Evolutionary conservation across 805 yeast species (phyloP).

Genomic region (Metschnikowia lunata): DNA sequence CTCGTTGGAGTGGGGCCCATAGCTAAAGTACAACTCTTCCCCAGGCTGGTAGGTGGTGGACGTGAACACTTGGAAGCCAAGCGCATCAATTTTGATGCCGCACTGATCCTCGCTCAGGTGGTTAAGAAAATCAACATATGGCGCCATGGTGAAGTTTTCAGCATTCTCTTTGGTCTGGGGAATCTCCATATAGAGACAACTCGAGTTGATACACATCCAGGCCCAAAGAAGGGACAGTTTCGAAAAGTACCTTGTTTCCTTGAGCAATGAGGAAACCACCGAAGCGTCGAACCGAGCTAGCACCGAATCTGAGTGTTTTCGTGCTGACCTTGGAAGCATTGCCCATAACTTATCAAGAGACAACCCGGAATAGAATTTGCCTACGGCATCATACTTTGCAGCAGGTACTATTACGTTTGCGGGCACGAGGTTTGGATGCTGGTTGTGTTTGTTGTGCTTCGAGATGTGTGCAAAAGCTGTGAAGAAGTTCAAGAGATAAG

Average conservation of each 20-base stretch:
- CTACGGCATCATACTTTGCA: conserved; percentile 20
- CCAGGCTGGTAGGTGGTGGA: conserved; percentile 23
- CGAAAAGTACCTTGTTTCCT: conserved; percentile 12
- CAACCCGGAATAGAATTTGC: conserved; percentile 30
- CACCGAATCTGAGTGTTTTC: conserved; percentile 39
- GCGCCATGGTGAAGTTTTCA: conserved; percentile 86
- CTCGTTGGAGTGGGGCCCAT: conserved; percentile 87
- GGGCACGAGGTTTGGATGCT: conserved; percentile 20
- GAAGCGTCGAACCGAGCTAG: conserved; percentile 41
- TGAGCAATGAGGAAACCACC: conserved; percentile 25
- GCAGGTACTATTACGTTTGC: conserved; percentile 24
- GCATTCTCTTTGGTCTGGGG: conserved; percentile 47
- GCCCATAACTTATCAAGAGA: conserved; percentile 25
- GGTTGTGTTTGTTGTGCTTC: conserved; percentile 37
- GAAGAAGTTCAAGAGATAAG: conserved; percentile 54
- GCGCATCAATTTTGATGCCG: conserved; percentile 39
- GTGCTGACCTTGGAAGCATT: conserved; percentile 43
- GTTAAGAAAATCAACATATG: conserved; percentile 83
- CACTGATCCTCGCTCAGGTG: conserved; percentile 59
- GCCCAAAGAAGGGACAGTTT: conserved; percentile 50
- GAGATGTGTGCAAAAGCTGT: conserved; percentile 43
- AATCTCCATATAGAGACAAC: conserved; percentile 78
- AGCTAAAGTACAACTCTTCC: conserved; percentile 68
- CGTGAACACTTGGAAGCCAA: conserved; percentile 51
- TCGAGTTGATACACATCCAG: conserved; percentile 86